Evolutionary conservation across 176 grass and related monocot species (phyloP).

Genomic region (Oryza nivara): DNA sequence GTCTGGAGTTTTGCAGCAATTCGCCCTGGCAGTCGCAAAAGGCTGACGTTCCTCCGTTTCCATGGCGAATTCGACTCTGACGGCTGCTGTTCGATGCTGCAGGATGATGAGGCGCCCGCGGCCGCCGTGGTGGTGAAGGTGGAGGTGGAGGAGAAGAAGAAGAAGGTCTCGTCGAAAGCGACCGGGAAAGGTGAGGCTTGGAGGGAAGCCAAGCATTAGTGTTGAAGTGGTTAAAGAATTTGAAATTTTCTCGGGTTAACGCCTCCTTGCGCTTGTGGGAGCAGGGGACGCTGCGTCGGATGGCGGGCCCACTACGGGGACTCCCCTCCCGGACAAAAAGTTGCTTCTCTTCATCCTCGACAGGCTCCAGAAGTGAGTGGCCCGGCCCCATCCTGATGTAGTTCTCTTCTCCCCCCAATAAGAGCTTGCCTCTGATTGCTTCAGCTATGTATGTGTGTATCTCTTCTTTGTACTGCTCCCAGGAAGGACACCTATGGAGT

Average conservation of each 20-base stretch:
- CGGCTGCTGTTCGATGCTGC: constrained; percentile 21
- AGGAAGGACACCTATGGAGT: constrained; percentile 81
- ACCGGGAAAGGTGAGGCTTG: constrained; percentile 64
- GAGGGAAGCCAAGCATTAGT: constrained; percentile 58
- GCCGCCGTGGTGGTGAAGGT: neutral
- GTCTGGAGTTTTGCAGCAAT: constrained; percentile 30
- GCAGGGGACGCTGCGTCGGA: constrained; percentile 54
- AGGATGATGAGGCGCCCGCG: constrained; percentile 40
- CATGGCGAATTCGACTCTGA: constrained; percentile 29
- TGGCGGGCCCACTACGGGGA: constrained; percentile 56
- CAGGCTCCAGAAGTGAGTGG: constrained; percentile 77
- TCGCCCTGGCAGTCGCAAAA: neutral
- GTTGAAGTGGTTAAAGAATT: constrained; percentile 52
- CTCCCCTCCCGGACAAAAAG: constrained; percentile 69
- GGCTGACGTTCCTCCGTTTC: constrained; percentile 8
- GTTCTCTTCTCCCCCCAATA: constrained; percentile 25
- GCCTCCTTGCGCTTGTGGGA: constrained; percentile 50
- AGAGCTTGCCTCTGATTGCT: constrained; percentile 24
- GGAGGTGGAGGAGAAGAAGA: constrained; percentile 9
- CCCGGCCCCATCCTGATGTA: constrained; percentile 55
- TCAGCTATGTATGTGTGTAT: constrained; percentile 27
- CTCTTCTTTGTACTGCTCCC: constrained; percentile 39
- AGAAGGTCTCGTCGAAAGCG: constrained; percentile 59
- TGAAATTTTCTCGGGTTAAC: constrained; percentile 47
- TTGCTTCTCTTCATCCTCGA: constrained; percentile 72